Percentiles rank a stretch among this genome's conserved stretches.
Conservation (phyloP, 2,329 filamentous ascomycete genomes). For the Scolecobasidium constrictum region DNA sequence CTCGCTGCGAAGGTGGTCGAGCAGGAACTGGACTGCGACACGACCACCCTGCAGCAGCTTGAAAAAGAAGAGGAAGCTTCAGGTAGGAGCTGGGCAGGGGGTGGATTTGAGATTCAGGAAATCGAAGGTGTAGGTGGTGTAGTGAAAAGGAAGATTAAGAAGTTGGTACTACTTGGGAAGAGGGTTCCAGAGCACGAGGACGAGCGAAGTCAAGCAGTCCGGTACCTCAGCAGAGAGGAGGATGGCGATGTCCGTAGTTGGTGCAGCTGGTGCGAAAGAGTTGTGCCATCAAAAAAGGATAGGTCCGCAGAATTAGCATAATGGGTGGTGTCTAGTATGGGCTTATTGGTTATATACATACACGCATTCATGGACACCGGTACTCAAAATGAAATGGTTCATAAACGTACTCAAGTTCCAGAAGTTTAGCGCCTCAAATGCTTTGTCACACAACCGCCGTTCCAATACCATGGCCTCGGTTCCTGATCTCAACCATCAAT, state of each 20-base stretch:
- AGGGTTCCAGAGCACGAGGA: slow-evolving; percentile 68
- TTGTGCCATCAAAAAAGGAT: slow-evolving; percentile 51
- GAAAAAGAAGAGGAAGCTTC: slow-evolving; percentile 15
- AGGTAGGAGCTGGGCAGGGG: slow-evolving; percentile 39
- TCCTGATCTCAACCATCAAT: too few relatives aligned
- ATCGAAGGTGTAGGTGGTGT: slow-evolving; percentile 83
- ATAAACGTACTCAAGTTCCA: too few relatives aligned
- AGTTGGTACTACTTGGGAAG: slow-evolving; percentile 68
- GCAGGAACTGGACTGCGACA: slow-evolving; percentile 76
- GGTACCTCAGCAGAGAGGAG: slow-evolving; percentile 60
- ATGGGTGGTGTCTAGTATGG: background rate
- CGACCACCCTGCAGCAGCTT: slow-evolving; percentile 48
- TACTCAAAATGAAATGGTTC: too few relatives aligned
- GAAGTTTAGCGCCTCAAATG: too few relatives aligned
- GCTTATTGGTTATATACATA: background rate
- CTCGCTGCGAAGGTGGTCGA: slow-evolving; percentile 68
- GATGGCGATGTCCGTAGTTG: slow-evolving; percentile 61
- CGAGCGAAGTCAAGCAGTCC: slow-evolving; percentile 31
- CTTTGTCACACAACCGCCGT: too few relatives aligned
- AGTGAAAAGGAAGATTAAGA: slow-evolving; percentile 80
- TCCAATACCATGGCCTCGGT: too few relatives aligned
- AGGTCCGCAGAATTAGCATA: background rate
- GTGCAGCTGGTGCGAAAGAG: slow-evolving; percentile 84
- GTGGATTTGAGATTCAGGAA: slow-evolving; percentile 77
- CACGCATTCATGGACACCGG: too few relatives aligned